A percentile compares a stretch with the other conserved stretches of the same genome.
Conservation (phyloP, 108 stramenopile species). For the Cylindrotheca closterium region DNA sequence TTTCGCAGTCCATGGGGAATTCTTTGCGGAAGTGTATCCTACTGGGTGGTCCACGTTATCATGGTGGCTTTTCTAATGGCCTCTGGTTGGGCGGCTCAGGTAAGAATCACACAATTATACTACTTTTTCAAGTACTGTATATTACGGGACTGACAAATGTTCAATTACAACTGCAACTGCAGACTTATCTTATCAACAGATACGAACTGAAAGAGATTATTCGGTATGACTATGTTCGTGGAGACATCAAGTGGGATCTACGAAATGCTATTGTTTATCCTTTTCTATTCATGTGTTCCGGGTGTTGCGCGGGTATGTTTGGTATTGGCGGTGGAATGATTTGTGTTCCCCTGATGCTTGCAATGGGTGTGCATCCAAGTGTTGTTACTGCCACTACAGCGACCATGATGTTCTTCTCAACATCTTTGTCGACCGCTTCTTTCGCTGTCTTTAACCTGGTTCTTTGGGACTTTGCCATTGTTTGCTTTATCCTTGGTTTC, state of each 20-base stretch:
- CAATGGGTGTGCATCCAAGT: constrained; percentile 93
- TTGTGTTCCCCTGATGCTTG: constrained; percentile 93
- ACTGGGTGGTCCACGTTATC: constrained; percentile 87
- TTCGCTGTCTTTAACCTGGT: constrained; percentile 95
- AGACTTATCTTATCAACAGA: constrained; percentile 79
- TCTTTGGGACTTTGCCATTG: constrained; percentile 78
- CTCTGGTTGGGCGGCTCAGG: constrained; percentile 69
- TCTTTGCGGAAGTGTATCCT: constrained; percentile 84
- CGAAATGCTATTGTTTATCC: constrained; percentile 88
- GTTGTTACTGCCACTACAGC: constrained; percentile 91
- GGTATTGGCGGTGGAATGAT: constrained; percentile 94
- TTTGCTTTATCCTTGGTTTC: constrained; percentile 84
- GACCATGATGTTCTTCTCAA: constrained; percentile 94
- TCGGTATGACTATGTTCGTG: constrained; percentile 91
- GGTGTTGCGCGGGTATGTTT: constrained; percentile 94
- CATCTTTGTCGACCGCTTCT: constrained; percentile 84
- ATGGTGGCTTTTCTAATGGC: constrained; percentile 85
- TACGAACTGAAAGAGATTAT: constrained; percentile 78
- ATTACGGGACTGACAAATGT: too few relatives aligned
- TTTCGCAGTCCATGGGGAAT: constrained; percentile 90
- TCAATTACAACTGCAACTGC: neutral
- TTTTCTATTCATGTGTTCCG: constrained; percentile 85
- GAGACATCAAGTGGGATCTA: constrained; percentile 95
- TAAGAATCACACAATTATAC: constrained; percentile 1
- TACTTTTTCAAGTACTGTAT: neutral